Base-by-base conservation (phyloP, 768 basidiomycete genomes). In the Podaxis pistillaris region DNA sequence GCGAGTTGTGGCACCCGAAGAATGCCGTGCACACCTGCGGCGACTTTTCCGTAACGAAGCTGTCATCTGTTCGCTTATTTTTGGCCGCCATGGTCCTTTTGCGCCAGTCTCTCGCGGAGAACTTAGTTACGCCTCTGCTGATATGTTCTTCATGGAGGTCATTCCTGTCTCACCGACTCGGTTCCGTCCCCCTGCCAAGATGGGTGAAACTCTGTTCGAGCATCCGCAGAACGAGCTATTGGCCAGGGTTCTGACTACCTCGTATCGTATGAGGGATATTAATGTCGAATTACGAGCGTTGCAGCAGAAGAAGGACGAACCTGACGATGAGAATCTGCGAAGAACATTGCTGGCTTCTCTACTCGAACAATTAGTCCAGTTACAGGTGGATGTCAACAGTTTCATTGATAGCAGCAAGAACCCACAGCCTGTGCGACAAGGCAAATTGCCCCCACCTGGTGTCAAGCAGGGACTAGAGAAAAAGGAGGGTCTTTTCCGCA, bases 341-440 rank as follows among this genome's bases (percentile, higher is more conserved):
- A 81, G 80, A 67, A 81, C 82, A 62, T 73, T 91, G 6, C 84
- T 94, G 72, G 81, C 84, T 19, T 72, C 79, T 36, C 81, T 99
- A 22, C 78, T 98, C 58, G 93, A 95, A 67, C 77, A 87, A 8
- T 75, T 99, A 51, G 85, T 97, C 56, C 93, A 96, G 72, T 84
- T 98, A 5, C 97, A 99, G 73, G 81, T 91, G 58, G 91, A 96
- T 64, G 95, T 98, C 64, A 98, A 98, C 73, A 93, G 91, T 73
- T 96, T 98, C 76, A 90, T 99, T 76, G 97, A 99, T 71, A 94
- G 92, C 70, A 91, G 86, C 72, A 98, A 98, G 78, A 98, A 98
- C 70, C 94, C 96, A 5, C 80, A 86, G 37, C 82, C 87, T n/a
- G 78, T 92, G 62, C 83, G 91, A 56, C 88, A 91, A 70, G 97